Evolutionary conservation across 2,329 filamentous ascomycete genomes (phyloP), one percentile per base, ranked within the genome.

Genomic region (Westerdykella ornata): DNA sequence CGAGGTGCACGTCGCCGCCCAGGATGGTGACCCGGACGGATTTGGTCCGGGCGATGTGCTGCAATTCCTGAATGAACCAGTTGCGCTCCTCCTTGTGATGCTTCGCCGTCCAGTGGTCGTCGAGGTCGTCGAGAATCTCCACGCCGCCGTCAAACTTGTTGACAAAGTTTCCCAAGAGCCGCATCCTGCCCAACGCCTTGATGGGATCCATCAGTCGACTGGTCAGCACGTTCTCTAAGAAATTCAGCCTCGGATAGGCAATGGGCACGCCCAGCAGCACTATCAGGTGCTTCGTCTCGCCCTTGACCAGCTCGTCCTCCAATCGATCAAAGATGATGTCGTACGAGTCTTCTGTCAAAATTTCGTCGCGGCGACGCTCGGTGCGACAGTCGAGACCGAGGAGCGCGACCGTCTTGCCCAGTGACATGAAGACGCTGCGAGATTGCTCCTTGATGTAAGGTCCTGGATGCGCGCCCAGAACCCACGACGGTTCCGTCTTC

Each of bases 91-190:
- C 75, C 63, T 97, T 98, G 70, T 97, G 89, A 59, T 88, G 86
- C 61, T 88, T 94, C 29, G 90, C 87, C 1, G 90, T 96, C 92
- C 92, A 98, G 62, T 98, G 90, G 64, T 97, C 92, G 60, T 96
- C 90, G 8, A 95, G 70, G 55, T 94, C 88, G 60, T 95, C 89
- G 19, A 94, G 72, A 12, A 97, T 85, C 65, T 97, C 92, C 5
- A 92, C 85, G 14, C 88, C 88, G 16, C 88, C 88, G 57, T 96
- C 89, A 53, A 95, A 89, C 52, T 85, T 85, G 69, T 95, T 95
- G 30, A 94, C 73, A 33, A 94, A 80, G 11, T 76, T 75, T 45
- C 88, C 86, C 38, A 97, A 74, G 51, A 94, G 67, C 1, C 90
- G 89, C 28, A 84, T 78, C 56, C 87, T 84, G 30, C 88, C 86